Base-by-base conservation (phyloP, 129 eudicot genomes). In the Solidago caesia region DNA sequence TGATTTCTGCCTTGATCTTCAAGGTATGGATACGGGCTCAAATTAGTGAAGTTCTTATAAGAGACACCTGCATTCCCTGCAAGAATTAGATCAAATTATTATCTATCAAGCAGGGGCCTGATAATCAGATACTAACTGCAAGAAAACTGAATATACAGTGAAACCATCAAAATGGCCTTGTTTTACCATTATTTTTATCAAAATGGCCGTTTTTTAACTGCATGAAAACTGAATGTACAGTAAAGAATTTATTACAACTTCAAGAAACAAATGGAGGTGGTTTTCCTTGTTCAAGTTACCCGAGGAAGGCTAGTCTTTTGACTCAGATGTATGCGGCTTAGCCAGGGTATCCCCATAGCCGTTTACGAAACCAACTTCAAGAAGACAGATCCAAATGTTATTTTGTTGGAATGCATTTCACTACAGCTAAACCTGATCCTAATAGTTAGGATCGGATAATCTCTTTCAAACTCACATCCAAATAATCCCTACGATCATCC, bases 1-100 rank as follows among this genome's bases (percentile, higher is more conserved):
- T 55, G 68, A 72, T 84, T 82, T 14, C 78, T 79, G 12, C 58
- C 67, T 62, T 79, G 83, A 67, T 75, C 85, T 58, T 79, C 82
- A 46, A 72, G 58, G 64, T 81, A 76, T 13, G 85, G 77, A 79
- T 75, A 56, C 6, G 78, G 49, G 58, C 75, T 84, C 43, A 79
- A 55, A 44, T 73, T 78, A 62, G 64, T 70, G 44, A 26, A 27
- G 61, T 80, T 86, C 73, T 73, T 82, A 67, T 73, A 75, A 26
- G 62, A 53, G 44, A 75, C 80, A 73, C 59, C 73, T n/a, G 60
- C 66, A 77, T 76, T 74, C 13, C 97, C 97, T 91, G 84, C 81
- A 78, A 66, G 14, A 75, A 56, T 8, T 21, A 60, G 71, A 68
- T 29, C 62, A 46, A 59, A 73, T 15, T 13, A 71, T 58, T 2